These are phyloP conservation scores for Mycena capillaripes DNA, from an alignment of 768 basidiomycete genomes.

Conservation along the genomic window DNA sequence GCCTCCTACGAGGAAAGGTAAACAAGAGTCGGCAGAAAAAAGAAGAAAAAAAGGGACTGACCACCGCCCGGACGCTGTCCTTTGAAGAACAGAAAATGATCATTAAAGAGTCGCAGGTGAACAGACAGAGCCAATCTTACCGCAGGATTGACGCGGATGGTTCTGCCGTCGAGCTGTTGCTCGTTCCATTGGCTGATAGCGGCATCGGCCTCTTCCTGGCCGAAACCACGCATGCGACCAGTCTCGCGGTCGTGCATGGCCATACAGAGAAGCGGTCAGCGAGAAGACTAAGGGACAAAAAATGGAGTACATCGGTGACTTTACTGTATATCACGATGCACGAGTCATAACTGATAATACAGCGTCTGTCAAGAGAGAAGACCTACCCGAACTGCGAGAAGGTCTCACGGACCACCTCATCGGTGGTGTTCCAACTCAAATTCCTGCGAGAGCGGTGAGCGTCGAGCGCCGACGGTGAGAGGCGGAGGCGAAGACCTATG, in stretches of 20 bases:
- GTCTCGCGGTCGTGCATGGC: conserved; percentile 96
- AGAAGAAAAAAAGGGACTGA: background rate
- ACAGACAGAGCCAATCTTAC: background rate
- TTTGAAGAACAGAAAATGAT: background rate
- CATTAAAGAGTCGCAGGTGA: background rate
- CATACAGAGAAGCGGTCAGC: no score
- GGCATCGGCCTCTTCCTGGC: conserved; percentile 79
- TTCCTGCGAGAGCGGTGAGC: conserved; percentile 78
- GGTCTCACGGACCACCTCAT: conserved; percentile 83
- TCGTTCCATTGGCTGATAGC: conserved; percentile 88
- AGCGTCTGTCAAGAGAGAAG: no score
- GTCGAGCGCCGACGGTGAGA: background rate
- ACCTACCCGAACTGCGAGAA: conserved; percentile 81
- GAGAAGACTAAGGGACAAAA: no score
- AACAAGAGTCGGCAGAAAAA: background rate
- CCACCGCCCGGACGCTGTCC: background rate
- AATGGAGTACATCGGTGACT: no score
- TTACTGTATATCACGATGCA: no score
- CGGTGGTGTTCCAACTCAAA: conserved; percentile 96
- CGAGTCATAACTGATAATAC: no score
- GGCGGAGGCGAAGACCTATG: background rate
- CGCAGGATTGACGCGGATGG: conserved; percentile 89
- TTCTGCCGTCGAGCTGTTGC: conserved; percentile 91
- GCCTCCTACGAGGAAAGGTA: background rate
- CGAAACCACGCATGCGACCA: conserved; percentile 95